These are phyloP conservation scores for Astraeus odoratus DNA, from an alignment of 768 basidiomycete genomes.

Conservation along the genomic window DNA sequence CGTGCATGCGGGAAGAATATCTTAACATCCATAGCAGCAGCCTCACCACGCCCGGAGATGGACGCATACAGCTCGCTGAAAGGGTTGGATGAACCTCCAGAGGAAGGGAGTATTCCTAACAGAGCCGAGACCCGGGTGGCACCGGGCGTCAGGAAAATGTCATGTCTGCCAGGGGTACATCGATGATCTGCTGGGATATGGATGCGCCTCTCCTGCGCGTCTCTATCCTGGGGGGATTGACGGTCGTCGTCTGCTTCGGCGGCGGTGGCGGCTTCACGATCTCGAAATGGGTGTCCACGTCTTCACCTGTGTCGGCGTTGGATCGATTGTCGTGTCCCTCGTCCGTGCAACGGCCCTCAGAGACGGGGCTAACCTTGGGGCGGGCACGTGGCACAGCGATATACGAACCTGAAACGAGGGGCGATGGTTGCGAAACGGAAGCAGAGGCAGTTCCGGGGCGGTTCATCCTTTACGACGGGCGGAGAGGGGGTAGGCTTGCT, in stretches of 20 bases:
- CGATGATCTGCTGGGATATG: slow-evolving; percentile 18
- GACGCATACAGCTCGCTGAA: slow-evolving; percentile 84
- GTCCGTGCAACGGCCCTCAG: slow-evolving; percentile 40
- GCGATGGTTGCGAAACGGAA: neutral
- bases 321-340: slow-evolving; percentile 20
- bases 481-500: slow-evolving; percentile 5
- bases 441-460: too few relatives aligned
- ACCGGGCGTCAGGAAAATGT: slow-evolving; percentile 52
- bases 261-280: slow-evolving; percentile 41
- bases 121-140: slow-evolving; percentile 51
- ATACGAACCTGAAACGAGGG: neutral
- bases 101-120: slow-evolving; percentile 66
- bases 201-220: slow-evolving; percentile 25
- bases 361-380: slow-evolving; percentile 56
- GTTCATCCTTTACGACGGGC: too few relatives aligned
- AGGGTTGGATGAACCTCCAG: slow-evolving; percentile 63
- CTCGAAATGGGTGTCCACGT: slow-evolving; percentile 44
- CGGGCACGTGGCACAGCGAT: slow-evolving; percentile 21
- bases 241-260: slow-evolving; percentile 13
- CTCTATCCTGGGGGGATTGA: slow-evolving; percentile 17
- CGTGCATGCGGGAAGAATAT: slow-evolving; percentile 83
- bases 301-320: slow-evolving; percentile 15
- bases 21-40: slow-evolving; percentile 55
- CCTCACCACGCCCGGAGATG: slow-evolving; percentile 69
- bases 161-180: slow-evolving; percentile 18